Base-by-base conservation (phyloP, 805 yeast genomes). In the Suhomyces sp. region DNA sequence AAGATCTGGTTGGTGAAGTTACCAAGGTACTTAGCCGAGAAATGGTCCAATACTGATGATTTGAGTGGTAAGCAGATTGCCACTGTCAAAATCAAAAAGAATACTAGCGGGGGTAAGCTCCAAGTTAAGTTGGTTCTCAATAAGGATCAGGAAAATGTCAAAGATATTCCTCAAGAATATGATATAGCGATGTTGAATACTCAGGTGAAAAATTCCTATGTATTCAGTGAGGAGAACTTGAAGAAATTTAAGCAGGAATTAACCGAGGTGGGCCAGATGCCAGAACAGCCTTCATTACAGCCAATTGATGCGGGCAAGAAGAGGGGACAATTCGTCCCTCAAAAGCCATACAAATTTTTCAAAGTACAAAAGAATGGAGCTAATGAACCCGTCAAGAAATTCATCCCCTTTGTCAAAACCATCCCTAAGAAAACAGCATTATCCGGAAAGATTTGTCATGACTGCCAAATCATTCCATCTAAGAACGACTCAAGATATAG, bases 1-100 rank as follows among this genome's bases (percentile, higher is more conserved):
- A 88, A 88, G 47, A 81, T 93, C 26, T 93, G 98, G 98, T 68
- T 93, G 15, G 95, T 93, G 16, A 77, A 93, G 48, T 65, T 93
- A 52, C 98, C 98, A 2, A 79, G 86, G 53, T 88, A 88, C 52
- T 65, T 93, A 42, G 83, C 95, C 19, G 86, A 82, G 25, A 71
- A 76, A 45, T 88, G 97, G 95, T 73, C 79, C 35, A 72, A 82
- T 18, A 39, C 76, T 35, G 77, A 70, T 16, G 64, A 66, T 28
- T 60, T 83, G 32, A 72, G 77, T 35, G 96, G 96, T 5, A 80
- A 82, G 51, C 81, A 81, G 40, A 63, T 93, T 44, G 95, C 96
- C 5, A 80, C 78, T 47, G 85, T 93, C 23, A 77, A 84, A 52
- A 84, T 88, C 41, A 76, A 78, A 48, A 79, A 79, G 44, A 74